Conservation (phyloP, 2,329 filamentous ascomycete species). For the Penicillium vulpinum region DNA sequence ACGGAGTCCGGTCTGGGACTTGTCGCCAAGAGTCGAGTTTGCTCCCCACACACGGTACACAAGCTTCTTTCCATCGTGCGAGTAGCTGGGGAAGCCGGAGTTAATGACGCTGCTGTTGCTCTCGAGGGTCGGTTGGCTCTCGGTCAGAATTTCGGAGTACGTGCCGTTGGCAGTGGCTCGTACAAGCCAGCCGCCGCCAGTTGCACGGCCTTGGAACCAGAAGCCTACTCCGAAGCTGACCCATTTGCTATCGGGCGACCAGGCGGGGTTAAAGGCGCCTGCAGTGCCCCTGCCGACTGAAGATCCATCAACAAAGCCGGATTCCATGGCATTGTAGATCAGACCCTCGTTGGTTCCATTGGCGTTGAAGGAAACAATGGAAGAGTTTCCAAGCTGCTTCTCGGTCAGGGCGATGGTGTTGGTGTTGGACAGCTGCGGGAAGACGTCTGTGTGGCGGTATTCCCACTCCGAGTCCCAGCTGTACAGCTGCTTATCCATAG, state of each 20-base stretch:
- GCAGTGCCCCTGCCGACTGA: constrained; percentile 30
- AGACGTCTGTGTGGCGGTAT: constrained; percentile 47
- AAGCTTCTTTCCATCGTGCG: constrained; percentile 15
- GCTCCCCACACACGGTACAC: constrained; percentile 16
- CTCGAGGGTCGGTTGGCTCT: not conserved
- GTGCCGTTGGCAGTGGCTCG: constrained; percentile 13
- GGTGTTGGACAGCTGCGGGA: constrained; percentile 35
- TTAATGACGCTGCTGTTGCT: not conserved
- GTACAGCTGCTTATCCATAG: constrained; percentile 40
- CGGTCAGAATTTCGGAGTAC: constrained; percentile 8
- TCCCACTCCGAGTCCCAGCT: constrained; percentile 45
- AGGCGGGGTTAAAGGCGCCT: constrained; percentile 46
- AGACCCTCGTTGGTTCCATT: not conserved
- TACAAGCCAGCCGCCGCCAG: constrained; percentile 8
- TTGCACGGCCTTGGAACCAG: constrained; percentile 14
- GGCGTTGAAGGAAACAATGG: constrained; percentile 24
- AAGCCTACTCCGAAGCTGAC: constrained; percentile 24
- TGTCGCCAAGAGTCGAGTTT: not conserved
- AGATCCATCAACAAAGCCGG: constrained; percentile 16
- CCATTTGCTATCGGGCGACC: constrained; percentile 40
- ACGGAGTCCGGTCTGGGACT: constrained; percentile 11
- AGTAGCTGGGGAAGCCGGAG: constrained; percentile 18
- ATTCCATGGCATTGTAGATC: constrained; percentile 28
- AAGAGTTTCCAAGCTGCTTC: constrained; percentile 45
- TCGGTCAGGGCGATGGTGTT: constrained; percentile 38